A percentile compares a stretch with the other conserved stretches of the same genome.
phyloP scores from a whole-genome alignment of 306 rosid genomes.

The Fragaria ananassa region DNA sequence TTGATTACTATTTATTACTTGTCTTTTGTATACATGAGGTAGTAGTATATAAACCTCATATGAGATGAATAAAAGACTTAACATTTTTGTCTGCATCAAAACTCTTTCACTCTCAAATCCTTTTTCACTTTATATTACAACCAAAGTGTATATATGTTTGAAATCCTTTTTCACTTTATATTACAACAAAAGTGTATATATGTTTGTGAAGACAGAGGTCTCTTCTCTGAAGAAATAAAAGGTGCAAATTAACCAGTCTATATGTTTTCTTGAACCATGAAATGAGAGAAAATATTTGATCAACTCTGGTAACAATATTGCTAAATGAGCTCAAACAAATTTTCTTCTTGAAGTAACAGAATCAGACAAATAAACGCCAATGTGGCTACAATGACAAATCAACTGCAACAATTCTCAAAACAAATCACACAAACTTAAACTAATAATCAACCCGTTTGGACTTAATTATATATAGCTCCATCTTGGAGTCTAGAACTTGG shows the following conservation, averaged over 20 bases:
- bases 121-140: too few relatives aligned
- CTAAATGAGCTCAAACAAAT: background rate
- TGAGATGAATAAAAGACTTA: too few relatives aligned
- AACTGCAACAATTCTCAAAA: background rate
- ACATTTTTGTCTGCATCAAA: too few relatives aligned
- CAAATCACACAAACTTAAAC: background rate
- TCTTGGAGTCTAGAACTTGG: constrained; percentile 29
- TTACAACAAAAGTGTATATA: too few relatives aligned
- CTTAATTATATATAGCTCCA: background rate
- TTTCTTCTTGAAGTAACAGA: background rate
- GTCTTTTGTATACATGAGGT: too few relatives aligned
- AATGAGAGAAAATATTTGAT: background rate
- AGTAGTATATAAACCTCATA: too few relatives aligned
- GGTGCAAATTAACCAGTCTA: background rate
- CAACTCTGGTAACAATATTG: background rate
- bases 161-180: too few relatives aligned
- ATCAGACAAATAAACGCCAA: background rate
- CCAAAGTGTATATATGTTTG: too few relatives aligned
- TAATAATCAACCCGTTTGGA: background rate
- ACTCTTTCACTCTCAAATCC: too few relatives aligned
- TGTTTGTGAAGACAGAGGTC: too few relatives aligned
- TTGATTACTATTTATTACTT: too few relatives aligned
- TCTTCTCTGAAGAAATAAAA: background rate
- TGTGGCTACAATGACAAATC: background rate
- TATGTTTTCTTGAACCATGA: background rate